phyloP scores from a whole-genome alignment of 1,139 yeast species.

The Torulaspora pretoriensis region DNA sequence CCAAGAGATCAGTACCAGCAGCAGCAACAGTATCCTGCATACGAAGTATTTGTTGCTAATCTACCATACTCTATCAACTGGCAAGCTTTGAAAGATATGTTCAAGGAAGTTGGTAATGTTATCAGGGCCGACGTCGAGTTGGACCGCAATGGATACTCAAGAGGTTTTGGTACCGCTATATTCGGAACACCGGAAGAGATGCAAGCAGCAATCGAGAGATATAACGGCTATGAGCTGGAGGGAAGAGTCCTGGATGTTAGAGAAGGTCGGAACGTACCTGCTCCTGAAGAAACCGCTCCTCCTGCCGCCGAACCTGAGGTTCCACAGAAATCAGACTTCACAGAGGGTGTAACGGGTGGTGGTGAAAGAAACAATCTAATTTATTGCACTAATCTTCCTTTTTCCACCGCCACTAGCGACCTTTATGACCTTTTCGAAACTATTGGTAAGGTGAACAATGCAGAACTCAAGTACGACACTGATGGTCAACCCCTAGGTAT shows the following conservation, averaged over 20 bases:
- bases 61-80: slow-evolving; percentile 76
- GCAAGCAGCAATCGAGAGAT: slow-evolving; percentile 54
- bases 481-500: slow-evolving; percentile 73
- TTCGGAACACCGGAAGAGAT: slow-evolving; percentile 60
- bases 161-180: slow-evolving; percentile 80
- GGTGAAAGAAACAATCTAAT: slow-evolving; percentile 66
- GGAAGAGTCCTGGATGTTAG: slow-evolving; percentile 70
- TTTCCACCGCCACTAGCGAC: slow-evolving; percentile 81
- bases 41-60: slow-evolving; percentile 77
- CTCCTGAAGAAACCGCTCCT: slow-evolving; percentile 19
- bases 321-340: slow-evolving; percentile 14
- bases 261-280: slow-evolving; percentile 47
- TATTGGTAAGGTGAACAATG: slow-evolving; percentile 69
- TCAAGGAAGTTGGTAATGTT: slow-evolving; percentile 72
- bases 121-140: slow-evolving; percentile 74
- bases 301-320: slow-evolving; percentile 16
- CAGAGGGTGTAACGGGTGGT: slow-evolving; percentile 29
- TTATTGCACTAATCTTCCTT: slow-evolving; percentile 77
- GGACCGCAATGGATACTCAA: slow-evolving; percentile 69
- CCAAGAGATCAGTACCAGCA: slow-evolving; percentile 17
- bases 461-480: slow-evolving; percentile 67
- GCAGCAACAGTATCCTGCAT: slow-evolving; percentile 40
- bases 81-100: slow-evolving; percentile 82
- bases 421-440: slow-evolving; percentile 82
- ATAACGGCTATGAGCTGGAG: slow-evolving; percentile 62